A percentile compares a stretch with the other conserved stretches of the same genome.
Evolutionary conservation across 2,329 filamentous ascomycete genomes (phyloP).

Genomic region (Ophiocordyceps polyrhachis-furcata): DNA sequence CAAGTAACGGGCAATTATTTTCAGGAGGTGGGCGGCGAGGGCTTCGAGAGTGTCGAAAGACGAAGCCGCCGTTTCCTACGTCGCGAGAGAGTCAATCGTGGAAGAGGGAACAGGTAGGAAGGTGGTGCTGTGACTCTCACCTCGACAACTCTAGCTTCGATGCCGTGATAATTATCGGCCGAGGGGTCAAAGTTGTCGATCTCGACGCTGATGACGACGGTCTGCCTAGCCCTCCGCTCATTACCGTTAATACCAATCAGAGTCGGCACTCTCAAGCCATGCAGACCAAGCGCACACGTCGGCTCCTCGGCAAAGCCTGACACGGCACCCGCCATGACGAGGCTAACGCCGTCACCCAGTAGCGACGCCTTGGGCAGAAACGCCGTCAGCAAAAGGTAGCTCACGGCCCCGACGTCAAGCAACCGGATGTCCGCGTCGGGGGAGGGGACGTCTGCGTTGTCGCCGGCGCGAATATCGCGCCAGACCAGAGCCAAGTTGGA

Average conservation of each 20-base stretch:
- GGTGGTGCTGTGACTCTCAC: slow-evolving; percentile 22
- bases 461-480: slow-evolving; percentile 11
- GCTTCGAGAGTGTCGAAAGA: slow-evolving; percentile 46
- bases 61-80: slow-evolving; percentile 33
- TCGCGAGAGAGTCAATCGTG: not conserved
- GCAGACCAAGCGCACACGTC: slow-evolving; percentile 25
- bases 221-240: slow-evolving; percentile 48
- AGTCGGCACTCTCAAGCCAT: slow-evolving; percentile 42
- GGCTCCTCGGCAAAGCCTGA: no score
- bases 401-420: slow-evolving; percentile 15
- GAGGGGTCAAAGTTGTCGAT: slow-evolving; percentile 31
- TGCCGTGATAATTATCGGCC: slow-evolving; percentile 30
- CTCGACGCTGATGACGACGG: slow-evolving; percentile 43
- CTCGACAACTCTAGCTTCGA: slow-evolving; percentile 44
- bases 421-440: slow-evolving; percentile 5
- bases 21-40: slow-evolving; percentile 29
- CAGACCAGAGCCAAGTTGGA: slow-evolving; percentile 14
- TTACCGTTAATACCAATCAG: slow-evolving; percentile 57
- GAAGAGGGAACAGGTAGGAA: no score
- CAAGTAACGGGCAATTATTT: slow-evolving; percentile 25
- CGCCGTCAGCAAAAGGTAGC: slow-evolving; percentile 32
- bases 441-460: no score
- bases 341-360: slow-evolving; percentile 39
- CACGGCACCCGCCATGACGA: slow-evolving; percentile 14
- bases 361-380: slow-evolving; percentile 50